Evolutionary conservation across 805 yeast genomes (phyloP), one percentile per base, ranked within the genome.

Genomic region (Grigorovia yakushimaensis): DNA sequence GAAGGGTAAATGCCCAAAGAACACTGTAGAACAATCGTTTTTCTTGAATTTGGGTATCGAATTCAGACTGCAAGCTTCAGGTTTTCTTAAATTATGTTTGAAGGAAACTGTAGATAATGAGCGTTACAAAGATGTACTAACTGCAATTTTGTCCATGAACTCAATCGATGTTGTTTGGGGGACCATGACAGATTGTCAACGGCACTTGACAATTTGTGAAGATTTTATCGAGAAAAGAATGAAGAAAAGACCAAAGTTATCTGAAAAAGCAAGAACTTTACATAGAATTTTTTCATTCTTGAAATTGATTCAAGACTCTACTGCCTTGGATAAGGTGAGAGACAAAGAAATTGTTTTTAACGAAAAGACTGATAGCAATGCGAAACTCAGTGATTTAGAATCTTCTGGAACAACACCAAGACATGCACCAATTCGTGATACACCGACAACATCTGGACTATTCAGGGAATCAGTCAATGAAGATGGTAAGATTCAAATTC

Each of bases 151-250:
- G 61, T 81, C 93, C 2, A 85, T 87, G 95, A 86, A 82, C 43
- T 81, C 89, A 6, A 84, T 88, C 45, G 95, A 88, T 66, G 81
- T 86, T 45, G 89, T 86, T 15, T 84, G 94, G 87, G 95, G 96
- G 2, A 80, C 91, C 1, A 84, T 85, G 89, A 81, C 84, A 47
- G 93, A 84, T 54, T 86, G 95, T 58, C 79, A 78, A 52, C 74
- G 80, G 49, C 86, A 86, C 65, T 70, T 88, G 46, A 76, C 79
- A 47, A 78, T 88, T 56, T 84, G 95, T 67, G 91, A 86, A 51
- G 76, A 75, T 47, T 81, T 85, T 48, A 82, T 88, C 22, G 76
- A 78, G 33, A 75, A 79, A 54, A 78, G 91, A 57, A 81, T 82
- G 81, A 69, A 69, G 41, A 73, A 70, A 46, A 78, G 88, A 59